A percentile compares a stretch with the other conserved stretches of the same genome.
Conservation (phyloP, 2,329 filamentous ascomycete species). For the Leptographium galeiforme region DNA sequence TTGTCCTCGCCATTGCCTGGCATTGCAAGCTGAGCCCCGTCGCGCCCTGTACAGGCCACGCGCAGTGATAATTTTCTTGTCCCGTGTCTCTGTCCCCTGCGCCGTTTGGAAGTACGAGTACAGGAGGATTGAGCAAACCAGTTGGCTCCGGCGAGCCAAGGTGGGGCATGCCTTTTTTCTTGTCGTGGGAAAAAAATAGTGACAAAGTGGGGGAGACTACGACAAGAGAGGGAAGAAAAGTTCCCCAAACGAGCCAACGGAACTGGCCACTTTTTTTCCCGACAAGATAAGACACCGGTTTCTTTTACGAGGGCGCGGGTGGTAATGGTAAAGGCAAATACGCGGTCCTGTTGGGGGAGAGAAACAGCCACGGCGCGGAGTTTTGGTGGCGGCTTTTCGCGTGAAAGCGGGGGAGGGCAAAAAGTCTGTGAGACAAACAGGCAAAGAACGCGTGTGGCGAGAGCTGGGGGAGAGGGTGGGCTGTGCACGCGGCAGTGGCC, state of each 20-base stretch:
- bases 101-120: neutral
- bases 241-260: neutral
- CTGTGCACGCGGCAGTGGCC: neutral
- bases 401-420: too few relatives aligned
- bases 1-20: too few relatives aligned
- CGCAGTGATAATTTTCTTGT: neutral
- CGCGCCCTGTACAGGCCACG: too few relatives aligned
- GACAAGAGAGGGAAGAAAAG: neutral
- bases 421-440: too few relatives aligned
- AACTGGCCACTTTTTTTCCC: constrained; percentile 2
- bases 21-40: too few relatives aligned
- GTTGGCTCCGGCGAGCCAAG: neutral
- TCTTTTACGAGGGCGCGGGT: neutral
- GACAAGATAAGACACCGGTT: neutral
- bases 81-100: neutral
- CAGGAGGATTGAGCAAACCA: neutral
- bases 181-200: constrained; percentile 6
- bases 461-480: neutral
- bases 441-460: neutral
- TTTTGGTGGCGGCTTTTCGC: too few relatives aligned
- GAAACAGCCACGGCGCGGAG: too few relatives aligned
- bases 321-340: neutral
- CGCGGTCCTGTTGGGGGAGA: neutral
- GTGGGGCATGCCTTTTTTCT: constrained; percentile 5
- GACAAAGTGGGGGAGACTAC: constrained; percentile 7